phyloP scores from a whole-genome alignment of 805 yeast genomes.

The Scheffersomyces amazonensis region DNA sequence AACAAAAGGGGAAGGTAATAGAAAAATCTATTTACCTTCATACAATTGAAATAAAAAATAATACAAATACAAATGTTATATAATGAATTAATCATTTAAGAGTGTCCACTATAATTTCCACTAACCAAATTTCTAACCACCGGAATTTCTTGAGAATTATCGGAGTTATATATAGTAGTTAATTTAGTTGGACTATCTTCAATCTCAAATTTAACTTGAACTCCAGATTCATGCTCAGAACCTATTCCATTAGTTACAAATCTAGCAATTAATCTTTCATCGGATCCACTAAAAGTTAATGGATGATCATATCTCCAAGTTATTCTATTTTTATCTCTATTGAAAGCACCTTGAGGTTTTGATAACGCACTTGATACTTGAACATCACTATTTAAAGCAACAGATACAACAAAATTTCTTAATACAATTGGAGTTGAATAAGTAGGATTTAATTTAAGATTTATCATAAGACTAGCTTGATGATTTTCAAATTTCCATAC shows the following conservation, averaged over 20 bases:
- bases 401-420: slow-evolving; percentile 60
- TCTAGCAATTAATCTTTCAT: slow-evolving; percentile 79
- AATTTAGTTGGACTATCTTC: slow-evolving; percentile 42
- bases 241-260: slow-evolving; percentile 74
- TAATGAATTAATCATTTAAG: no score
- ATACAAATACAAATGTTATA: no score
- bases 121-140: slow-evolving; percentile 46
- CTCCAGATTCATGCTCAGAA: slow-evolving; percentile 70
- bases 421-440: slow-evolving; percentile 39
- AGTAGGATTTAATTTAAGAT: slow-evolving; percentile 54
- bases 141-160: slow-evolving; percentile 37
- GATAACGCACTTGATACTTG: slow-evolving; percentile 73
- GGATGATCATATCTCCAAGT: slow-evolving; percentile 70
- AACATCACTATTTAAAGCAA: slow-evolving; percentile 56
- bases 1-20: neutral
- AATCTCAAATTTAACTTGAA: slow-evolving; percentile 62
- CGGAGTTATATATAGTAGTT: slow-evolving; percentile 30
- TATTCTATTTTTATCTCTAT: slow-evolving; percentile 78
- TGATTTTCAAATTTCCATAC: slow-evolving; percentile 86
- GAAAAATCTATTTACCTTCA: neutral
- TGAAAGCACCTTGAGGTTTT: slow-evolving; percentile 90
- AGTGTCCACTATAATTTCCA: slow-evolving; percentile 37
- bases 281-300: slow-evolving; percentile 35
- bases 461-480: slow-evolving; percentile 83
- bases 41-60: neutral